phyloP scores from a whole-genome alignment of 495 filamentous ascomycete species.

The Ramalina peruviana region DNA sequence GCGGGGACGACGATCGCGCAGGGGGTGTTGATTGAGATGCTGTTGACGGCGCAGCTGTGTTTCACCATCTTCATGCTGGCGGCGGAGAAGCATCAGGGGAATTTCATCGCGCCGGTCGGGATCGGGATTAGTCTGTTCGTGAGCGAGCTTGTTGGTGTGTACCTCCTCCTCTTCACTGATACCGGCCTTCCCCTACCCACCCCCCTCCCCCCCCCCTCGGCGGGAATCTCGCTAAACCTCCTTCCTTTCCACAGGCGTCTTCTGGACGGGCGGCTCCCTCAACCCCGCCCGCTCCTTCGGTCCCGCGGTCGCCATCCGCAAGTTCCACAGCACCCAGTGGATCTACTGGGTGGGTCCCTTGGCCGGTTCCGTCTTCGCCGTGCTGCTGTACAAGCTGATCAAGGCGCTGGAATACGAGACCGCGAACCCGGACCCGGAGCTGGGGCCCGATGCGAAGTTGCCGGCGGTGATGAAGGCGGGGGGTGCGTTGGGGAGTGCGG shows the following conservation, averaged over 20 bases:
- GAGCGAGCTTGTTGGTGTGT: slow-evolving; percentile 25
- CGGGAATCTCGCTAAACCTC: too few relatives aligned
- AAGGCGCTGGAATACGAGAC: slow-evolving; percentile 52
- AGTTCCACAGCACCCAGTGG: slow-evolving; percentile 23
- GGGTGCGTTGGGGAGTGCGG: not conserved
- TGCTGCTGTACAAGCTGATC: slow-evolving; percentile 52
- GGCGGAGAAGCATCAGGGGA: slow-evolving; percentile 38
- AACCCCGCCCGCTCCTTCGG: slow-evolving; percentile 36
- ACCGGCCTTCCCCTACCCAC: not conserved
- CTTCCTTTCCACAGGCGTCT: slow-evolving; percentile 26
- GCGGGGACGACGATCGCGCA: slow-evolving; percentile 28
- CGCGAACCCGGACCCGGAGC: slow-evolving; percentile 62
- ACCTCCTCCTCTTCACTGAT: not conserved
- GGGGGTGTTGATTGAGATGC: slow-evolving; percentile 44
- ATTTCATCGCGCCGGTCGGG: slow-evolving; percentile 23
- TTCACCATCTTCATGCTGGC: slow-evolving; percentile 46
- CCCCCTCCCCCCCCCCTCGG: not conserved
- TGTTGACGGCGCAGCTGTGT: slow-evolving; percentile 36
- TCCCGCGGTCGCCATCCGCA: slow-evolving; percentile 14
- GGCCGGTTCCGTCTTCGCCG: slow-evolving; percentile 51
- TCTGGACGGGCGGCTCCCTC: slow-evolving; percentile 45
- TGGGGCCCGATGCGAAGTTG: not conserved
- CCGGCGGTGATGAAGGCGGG: not conserved
- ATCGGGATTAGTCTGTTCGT: slow-evolving; percentile 41
- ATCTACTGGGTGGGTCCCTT: slow-evolving; percentile 53